Evolutionary conservation across 164 flowering plant genomes (phyloP), one percentile per base, ranked within the genome.

Genomic region (Vitis cinerea): DNA sequence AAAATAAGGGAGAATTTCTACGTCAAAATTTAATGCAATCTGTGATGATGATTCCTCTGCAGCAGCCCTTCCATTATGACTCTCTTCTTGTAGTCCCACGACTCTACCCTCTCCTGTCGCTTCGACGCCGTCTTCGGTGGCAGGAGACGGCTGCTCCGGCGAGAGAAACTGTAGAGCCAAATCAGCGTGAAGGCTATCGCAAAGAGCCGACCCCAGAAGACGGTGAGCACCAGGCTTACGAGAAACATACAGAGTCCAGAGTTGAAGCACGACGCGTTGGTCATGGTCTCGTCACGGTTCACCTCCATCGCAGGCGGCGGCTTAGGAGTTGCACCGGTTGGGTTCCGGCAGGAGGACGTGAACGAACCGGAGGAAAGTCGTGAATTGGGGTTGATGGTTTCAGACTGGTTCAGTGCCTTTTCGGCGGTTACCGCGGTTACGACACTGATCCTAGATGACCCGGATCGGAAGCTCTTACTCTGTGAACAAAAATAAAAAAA

Each of bases 11-110:
- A 72, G 59, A 69, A 55, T 30, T 72, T 65, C 61, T 60, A 77
- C 71, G 77, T 70, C 63, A 61, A 57, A 29, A 60, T 69, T 72
- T 61, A 72, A 69, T 77, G 76, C 60, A 62, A 59, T 12, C 55
- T 65, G 23, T 66, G 66, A 31, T 66, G 66, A 31, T 68, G 62
- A 47, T 70, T 77, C 74, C 74, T 70, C 15, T 77, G 59, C 6
- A 77, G 64, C 13, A 72, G 37, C 29, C 73, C 80, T 62, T 73
- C 77, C 71, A 73, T 74, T n/a, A 78, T 74, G 47, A 71, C 69
- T 59, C 62, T 74, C 66, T 71, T 70, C 23, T n/a, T 66, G 63
- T 58, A 47, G 2, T 69, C 73, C 57, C 64, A 69, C 3, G 54
- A 27, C 56, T 63, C n/a, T n/a, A 17, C 50, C 5, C 16, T 19